These are phyloP conservation scores for Penicillium dipodomyicola DNA, from an alignment of 495 filamentous ascomycete genomes.

Conservation along the genomic window DNA sequence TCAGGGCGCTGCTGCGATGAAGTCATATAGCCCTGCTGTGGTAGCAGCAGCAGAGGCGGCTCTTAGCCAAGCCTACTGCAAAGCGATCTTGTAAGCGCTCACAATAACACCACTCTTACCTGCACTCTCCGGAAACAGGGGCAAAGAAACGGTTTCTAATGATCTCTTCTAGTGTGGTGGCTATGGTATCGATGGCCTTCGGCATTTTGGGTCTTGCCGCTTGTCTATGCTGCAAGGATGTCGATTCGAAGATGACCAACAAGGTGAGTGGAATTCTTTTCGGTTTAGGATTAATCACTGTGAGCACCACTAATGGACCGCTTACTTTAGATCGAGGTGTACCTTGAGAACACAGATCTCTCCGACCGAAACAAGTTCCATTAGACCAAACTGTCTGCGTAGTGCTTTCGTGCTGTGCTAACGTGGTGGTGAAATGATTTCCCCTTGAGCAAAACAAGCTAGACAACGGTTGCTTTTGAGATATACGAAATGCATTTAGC, in stretches of 20 bases:
- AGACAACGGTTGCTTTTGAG: background rate
- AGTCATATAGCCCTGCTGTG: conserved; percentile 19
- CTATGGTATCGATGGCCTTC: conserved; percentile 31
- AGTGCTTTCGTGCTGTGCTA: background rate
- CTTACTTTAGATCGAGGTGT: conserved; percentile 18
- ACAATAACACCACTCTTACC: background rate
- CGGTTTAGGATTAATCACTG: background rate
- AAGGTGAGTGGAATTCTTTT: conserved; percentile 15
- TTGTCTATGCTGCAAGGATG: conserved; percentile 29
- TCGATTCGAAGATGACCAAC: conserved; percentile 29
- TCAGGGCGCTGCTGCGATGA: conserved; percentile 18
- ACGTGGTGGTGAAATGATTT: background rate
- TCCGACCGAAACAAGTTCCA: conserved; percentile 18
- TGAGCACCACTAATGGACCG: background rate
- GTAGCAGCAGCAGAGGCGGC: conserved; percentile 23
- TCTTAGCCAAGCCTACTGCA: conserved; percentile 23
- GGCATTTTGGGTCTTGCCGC: conserved; percentile 25
- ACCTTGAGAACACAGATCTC: conserved; percentile 20
- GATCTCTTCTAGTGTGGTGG: conserved; percentile 17
- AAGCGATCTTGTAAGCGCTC: conserved; percentile 26
- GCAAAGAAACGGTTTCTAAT: background rate
- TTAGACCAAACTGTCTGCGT: background rate
- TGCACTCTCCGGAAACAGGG: background rate
- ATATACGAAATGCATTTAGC: background rate
- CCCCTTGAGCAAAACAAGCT: background rate